phyloP scores from a whole-genome alignment of 2,329 filamentous ascomycete genomes.

The Canariomyces notabilis region DNA sequence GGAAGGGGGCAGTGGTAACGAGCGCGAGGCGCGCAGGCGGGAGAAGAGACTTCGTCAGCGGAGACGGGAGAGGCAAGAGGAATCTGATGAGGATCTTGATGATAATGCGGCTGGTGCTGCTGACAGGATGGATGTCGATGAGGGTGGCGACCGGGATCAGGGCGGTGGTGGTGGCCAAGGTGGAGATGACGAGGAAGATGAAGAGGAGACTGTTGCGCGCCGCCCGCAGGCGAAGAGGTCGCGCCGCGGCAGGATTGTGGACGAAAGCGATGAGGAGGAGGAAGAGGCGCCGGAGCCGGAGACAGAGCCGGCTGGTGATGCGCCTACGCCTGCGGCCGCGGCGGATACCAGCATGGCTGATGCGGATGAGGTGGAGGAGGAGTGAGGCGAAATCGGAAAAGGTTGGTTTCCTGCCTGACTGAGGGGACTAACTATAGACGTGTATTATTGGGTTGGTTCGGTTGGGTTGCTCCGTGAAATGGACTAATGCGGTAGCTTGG shows the following conservation, averaged over 20 bases:
- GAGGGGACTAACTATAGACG: constrained; percentile 1
- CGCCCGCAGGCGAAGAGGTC: constrained; percentile 42
- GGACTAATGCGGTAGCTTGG: background rate
- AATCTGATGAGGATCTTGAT: constrained; percentile 16
- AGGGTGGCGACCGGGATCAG: constrained; percentile 29
- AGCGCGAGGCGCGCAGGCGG: constrained; percentile 6
- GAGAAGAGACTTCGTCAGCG: background rate
- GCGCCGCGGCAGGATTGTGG: constrained; percentile 47
- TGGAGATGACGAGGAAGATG: constrained; percentile 46
- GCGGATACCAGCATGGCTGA: constrained; percentile 25
- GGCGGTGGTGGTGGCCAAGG: constrained; percentile 34
- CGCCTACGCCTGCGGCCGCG: constrained; percentile 7
- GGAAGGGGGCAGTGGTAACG: constrained; percentile 29
- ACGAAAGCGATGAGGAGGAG: constrained; percentile 52
- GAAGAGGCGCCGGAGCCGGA: no score
- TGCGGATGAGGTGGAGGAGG: constrained; percentile 19
- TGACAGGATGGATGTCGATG: constrained; percentile 52
- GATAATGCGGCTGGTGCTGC: constrained; percentile 29
- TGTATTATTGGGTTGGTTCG: constrained; percentile 6
- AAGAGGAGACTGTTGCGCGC: constrained; percentile 41
- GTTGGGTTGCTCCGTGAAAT: background rate
- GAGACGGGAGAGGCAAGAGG: constrained; percentile 9
- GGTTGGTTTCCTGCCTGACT: no score
- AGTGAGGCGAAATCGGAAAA: background rate
- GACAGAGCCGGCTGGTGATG: constrained; percentile 3